These are phyloP conservation scores for Fraxinus ornus DNA, from an alignment of 305 asterid genomes.

Conservation along the genomic window DNA sequence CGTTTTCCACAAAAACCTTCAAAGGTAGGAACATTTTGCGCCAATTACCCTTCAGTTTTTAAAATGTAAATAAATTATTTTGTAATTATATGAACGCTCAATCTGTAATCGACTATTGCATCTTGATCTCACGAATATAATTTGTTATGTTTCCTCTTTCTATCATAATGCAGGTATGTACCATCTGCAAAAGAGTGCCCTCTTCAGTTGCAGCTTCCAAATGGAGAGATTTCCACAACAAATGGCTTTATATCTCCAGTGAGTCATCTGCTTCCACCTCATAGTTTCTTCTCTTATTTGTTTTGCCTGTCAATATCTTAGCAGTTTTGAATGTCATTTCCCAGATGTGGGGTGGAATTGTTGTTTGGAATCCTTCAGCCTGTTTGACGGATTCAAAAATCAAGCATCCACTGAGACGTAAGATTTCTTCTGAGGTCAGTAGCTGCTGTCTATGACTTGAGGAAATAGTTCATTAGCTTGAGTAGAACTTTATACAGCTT, in stretches of 20 bases:
- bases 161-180: slow-evolving; percentile 49
- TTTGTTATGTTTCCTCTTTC: slow-evolving; percentile 17
- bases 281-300: slow-evolving; percentile 13
- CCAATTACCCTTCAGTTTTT: not conserved
- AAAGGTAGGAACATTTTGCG: too few relatives aligned
- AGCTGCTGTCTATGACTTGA: slow-evolving; percentile 6
- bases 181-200: slow-evolving; percentile 93
- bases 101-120: slow-evolving; percentile 16
- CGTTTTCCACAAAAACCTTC: too few relatives aligned
- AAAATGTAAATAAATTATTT: not conserved
- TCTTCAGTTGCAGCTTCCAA: slow-evolving; percentile 69
- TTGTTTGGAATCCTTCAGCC: slow-evolving; percentile 84
- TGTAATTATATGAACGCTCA: not conserved
- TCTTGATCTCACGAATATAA: slow-evolving; percentile 9
- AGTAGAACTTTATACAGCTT: not conserved
- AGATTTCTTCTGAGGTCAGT: slow-evolving; percentile 70
- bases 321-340: slow-evolving; percentile 26
- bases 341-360: slow-evolving; percentile 97
- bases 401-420: slow-evolving; percentile 43
- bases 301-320: slow-evolving; percentile 33
- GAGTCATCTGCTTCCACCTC: slow-evolving; percentile 33
- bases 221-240: slow-evolving; percentile 67
- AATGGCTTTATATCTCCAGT: slow-evolving; percentile 97
- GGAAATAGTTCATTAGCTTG: not conserved
- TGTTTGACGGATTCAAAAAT: slow-evolving; percentile 48